Evolutionary conservation across 805 yeast genomes (phyloP).

Genomic region (Schwanniomyces occidentalis): DNA sequence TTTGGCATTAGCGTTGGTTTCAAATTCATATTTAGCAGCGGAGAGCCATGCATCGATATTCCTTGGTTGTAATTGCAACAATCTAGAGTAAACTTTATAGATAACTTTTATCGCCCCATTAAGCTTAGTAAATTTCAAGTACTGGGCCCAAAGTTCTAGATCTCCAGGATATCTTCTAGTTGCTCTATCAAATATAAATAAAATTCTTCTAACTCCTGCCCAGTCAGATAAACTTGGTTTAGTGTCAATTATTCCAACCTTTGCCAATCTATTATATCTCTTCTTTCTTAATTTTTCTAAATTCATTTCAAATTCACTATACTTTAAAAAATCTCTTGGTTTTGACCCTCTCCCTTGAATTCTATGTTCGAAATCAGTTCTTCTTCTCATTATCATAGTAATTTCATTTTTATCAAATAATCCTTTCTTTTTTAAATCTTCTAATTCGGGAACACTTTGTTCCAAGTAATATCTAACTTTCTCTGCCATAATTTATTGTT

Average conservation of each 20-base stretch:
- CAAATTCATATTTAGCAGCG: slow-evolving; percentile 93
- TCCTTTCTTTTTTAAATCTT: slow-evolving; percentile 79
- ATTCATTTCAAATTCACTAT: slow-evolving; percentile 76
- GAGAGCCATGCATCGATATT: slow-evolving; percentile 89
- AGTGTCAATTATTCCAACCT: slow-evolving; percentile 55
- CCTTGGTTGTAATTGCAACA: slow-evolving; percentile 87
- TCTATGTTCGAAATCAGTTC: slow-evolving; percentile 95
- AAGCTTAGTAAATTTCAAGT: slow-evolving; percentile 65
- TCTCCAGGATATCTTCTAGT: slow-evolving; percentile 77
- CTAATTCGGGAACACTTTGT: slow-evolving; percentile 85
- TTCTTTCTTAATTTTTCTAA: slow-evolving; percentile 77
- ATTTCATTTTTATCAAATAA: slow-evolving; percentile 83
- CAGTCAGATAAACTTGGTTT: slow-evolving; percentile 76
- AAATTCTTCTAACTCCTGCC: slow-evolving; percentile 80
- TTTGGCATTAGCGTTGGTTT: slow-evolving; percentile 80
- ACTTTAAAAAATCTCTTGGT: slow-evolving; percentile 73
- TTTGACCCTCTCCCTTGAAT: slow-evolving; percentile 80
- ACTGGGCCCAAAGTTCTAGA: slow-evolving; percentile 73
- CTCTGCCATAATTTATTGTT: slow-evolving; percentile 42
- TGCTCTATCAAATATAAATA: slow-evolving; percentile 82
- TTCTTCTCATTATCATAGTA: slow-evolving; percentile 79
- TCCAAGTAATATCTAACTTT: slow-evolving; percentile 55
- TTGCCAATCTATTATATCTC: slow-evolving; percentile 61
- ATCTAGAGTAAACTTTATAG: slow-evolving; percentile 72
- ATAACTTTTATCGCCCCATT: slow-evolving; percentile 70